Evolutionary conservation across 805 yeast species (phyloP), one percentile per base, ranked within the genome.

Genomic region (Jamesozyma hellenica): DNA sequence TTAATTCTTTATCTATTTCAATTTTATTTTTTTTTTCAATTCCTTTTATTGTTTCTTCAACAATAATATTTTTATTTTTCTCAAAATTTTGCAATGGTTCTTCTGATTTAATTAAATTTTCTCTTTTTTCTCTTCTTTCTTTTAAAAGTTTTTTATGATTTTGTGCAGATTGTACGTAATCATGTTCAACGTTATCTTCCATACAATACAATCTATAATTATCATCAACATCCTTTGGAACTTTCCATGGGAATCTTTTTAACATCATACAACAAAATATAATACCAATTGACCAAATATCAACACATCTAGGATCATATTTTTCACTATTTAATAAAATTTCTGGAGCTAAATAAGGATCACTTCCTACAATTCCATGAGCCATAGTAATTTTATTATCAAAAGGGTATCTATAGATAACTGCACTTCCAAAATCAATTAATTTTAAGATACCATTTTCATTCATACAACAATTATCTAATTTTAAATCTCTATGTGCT

Each of bases 281-380:
- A 32, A 83, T 83, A 11, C 85, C 94, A 32, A 81, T 66, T 6
- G 92, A 82, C 94, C 94, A 83, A 28, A 83, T 71, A 61, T 83
- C 94, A 19, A 79, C 87, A 18, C 73, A 72, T 54, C 75, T 77
- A 4, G 94, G 87, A 56, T 83, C 86, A 55, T 82, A 83, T 26
- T 70, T 70, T 26, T 52, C 52, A 3, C 56, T 45, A 4, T 71
- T 61, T 8, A 63, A 51, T 38, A 79, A 63, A 14, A 82, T 86
- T 60, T 83, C 94, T 0, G 94, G 94, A 0, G 92, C 90, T 49
- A 83, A 67, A 56, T 83, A 83, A 4, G 94, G 94, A 60, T 83
- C 94, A 9, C 84, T 76, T 5, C 94, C 94, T 41, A 82, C 88
- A 42, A 83, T 73, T 4, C 90, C 92, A 50, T 73, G 83, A 4